Evolutionary conservation across 192 early-diverging fungal genomes (phyloP).

Genomic region (Dissophora globulifera): DNA sequence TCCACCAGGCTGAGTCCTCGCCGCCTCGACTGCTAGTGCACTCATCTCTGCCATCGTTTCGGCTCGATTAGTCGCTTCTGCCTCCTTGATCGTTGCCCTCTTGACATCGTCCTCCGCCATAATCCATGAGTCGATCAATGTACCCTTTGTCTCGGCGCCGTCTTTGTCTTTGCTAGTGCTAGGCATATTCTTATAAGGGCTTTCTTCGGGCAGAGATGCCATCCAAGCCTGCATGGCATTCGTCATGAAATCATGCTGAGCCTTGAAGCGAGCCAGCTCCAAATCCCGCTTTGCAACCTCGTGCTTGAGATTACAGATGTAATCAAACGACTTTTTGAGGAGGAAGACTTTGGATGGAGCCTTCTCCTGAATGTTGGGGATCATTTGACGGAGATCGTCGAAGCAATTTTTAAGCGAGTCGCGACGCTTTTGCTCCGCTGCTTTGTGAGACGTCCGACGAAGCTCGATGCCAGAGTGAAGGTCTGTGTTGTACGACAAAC

Average conservation of each 20-base stretch:
- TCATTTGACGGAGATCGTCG: constrained; percentile 76
- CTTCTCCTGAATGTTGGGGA: constrained; percentile 65
- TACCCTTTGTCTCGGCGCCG: background rate
- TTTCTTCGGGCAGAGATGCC: constrained; percentile 26
- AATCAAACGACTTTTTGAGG: constrained; percentile 51
- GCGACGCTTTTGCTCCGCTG: constrained; percentile 95
- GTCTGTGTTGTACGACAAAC: constrained; percentile 78
- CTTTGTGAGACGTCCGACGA: constrained; percentile 91
- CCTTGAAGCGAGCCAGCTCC: constrained; percentile 36
- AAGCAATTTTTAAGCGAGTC: constrained; percentile 94
- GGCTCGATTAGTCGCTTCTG: constrained; percentile 12
- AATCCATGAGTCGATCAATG: constrained; percentile 26
- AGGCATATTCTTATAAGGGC: too few species aligned
- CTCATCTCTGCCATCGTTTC: constrained; percentile 33
- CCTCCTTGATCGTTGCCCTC: constrained; percentile 23
- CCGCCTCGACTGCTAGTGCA: constrained; percentile 44
- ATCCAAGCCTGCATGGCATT: constrained; percentile 40
- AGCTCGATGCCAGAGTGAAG: constrained; percentile 83
- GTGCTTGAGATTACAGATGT: constrained; percentile 43
- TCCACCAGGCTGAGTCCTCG: constrained; percentile 32
- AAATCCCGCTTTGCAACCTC: constrained; percentile 47
- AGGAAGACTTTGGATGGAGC: constrained; percentile 48
- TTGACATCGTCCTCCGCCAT: constrained; percentile 31
- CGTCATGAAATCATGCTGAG: constrained; percentile 43
- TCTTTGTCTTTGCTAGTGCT: too few species aligned